Conservation (phyloP, 108 stramenopile species). For the Cyclotella sp. region DNA sequence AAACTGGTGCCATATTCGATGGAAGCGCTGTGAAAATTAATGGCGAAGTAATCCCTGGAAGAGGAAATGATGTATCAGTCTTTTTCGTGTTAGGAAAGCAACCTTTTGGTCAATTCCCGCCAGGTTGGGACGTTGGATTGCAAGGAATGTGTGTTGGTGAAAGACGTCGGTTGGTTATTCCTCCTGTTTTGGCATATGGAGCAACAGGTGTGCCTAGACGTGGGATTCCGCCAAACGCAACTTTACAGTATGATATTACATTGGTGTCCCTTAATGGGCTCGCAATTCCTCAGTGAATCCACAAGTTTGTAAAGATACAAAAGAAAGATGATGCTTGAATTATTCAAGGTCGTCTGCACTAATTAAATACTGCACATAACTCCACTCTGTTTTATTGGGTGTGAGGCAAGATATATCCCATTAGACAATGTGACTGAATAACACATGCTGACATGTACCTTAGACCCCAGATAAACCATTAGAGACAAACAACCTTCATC, state of each 20-base stretch:
- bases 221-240: constrained; percentile 86
- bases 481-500: too few species aligned
- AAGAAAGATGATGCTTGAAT: too few species aligned
- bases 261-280: constrained; percentile 85
- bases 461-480: too few species aligned
- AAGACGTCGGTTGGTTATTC: constrained; percentile 75
- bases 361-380: background rate
- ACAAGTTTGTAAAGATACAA: background rate
- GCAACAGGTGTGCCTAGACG: constrained; percentile 71
- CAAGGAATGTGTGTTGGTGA: constrained; percentile 76
- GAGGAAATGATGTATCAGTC: constrained; percentile 82
- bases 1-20: constrained; percentile 82
- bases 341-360: background rate
- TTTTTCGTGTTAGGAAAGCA: constrained; percentile 90
- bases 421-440: too few species aligned
- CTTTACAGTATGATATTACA: constrained; percentile 83
- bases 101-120: constrained; percentile 90
- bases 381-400: too few species aligned
- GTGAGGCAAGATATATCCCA: too few species aligned
- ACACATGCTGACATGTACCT: too few species aligned
- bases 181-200: constrained; percentile 85
- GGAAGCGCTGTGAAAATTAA: constrained; percentile 82
- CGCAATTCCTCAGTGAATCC: constrained; percentile 70
- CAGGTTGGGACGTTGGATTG: constrained; percentile 88
- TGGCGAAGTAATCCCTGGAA: constrained; percentile 76